A percentile compares a stretch with the other conserved stretches of the same genome.
These are phyloP conservation scores for Phialophora chinensis DNA, from an alignment of 2,329 filamentous ascomycete genomes.

Conservation along the genomic window DNA sequence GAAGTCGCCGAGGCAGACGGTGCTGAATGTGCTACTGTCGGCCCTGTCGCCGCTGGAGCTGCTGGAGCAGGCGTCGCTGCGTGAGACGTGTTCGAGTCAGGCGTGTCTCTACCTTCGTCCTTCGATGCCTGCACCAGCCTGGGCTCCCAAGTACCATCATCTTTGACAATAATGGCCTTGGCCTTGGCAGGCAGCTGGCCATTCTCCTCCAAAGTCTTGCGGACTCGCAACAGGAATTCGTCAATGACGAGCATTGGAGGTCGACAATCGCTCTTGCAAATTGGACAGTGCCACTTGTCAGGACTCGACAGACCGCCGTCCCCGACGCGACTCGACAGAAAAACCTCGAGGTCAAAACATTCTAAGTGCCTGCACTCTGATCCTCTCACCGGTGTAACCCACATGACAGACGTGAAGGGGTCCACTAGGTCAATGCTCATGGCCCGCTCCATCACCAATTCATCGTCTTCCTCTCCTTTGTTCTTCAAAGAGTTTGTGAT, in stretches of 20 bases:
- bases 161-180: conserved; percentile 67
- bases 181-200: conserved; percentile 60
- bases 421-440: conserved; percentile 70
- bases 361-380: conserved; percentile 75
- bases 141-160: conserved; percentile 67
- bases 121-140: conserved; percentile 5
- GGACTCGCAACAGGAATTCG: conserved; percentile 71
- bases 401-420: conserved; percentile 70
- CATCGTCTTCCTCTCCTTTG: conserved; percentile 63
- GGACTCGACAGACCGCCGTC: conserved; percentile 51
- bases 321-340: conserved; percentile 68
- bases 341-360: conserved; percentile 88
- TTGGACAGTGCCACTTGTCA: conserved; percentile 86
- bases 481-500: conserved; percentile 53
- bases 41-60: not conserved
- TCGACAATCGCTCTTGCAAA: conserved; percentile 78
- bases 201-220: conserved; percentile 58
- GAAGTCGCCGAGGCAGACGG: not conserved
- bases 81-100: not conserved
- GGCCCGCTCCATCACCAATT: conserved; percentile 64
- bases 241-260: conserved; percentile 75
- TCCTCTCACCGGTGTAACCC: conserved; percentile 74
- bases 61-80: not conserved
- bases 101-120: conserved; percentile 3
- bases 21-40: not conserved